Conservation (phyloP, 2,329 filamentous ascomycete genomes). For the Colletotrichum liaoningense region DNA sequence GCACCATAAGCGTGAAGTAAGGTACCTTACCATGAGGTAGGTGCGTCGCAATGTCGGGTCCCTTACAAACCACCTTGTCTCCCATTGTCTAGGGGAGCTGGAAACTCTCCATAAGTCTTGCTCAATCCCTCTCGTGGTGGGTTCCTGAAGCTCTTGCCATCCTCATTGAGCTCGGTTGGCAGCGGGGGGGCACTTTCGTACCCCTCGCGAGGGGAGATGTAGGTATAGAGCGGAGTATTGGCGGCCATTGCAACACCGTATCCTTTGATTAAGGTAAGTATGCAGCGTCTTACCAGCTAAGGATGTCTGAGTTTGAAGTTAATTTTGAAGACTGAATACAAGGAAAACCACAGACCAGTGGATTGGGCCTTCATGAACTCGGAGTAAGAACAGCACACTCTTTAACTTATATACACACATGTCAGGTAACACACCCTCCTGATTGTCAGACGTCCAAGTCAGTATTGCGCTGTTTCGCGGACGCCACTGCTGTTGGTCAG, state of each 20-base stretch:
- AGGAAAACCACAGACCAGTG: background rate
- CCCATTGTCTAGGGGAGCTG: conserved; percentile 74
- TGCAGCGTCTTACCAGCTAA: too few relatives aligned
- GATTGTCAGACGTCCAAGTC: background rate
- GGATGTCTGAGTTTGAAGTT: background rate
- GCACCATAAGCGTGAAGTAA: background rate
- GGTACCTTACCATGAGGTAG: background rate
- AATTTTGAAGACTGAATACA: background rate
- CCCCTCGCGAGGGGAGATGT: conserved; percentile 67
- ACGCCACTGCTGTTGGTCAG: background rate
- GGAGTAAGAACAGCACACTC: background rate
- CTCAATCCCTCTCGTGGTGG: conserved; percentile 70
- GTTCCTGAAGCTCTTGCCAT: conserved; percentile 84
- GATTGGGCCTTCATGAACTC: background rate
- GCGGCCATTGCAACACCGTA: conserved; percentile 10
- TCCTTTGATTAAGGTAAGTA: too few relatives aligned
- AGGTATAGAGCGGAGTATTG: conserved; percentile 56
- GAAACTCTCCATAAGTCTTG: conserved; percentile 77
- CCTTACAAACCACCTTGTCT: conserved; percentile 77
- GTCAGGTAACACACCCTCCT: background rate
- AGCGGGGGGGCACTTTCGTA: conserved; percentile 68
- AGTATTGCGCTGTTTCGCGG: background rate
- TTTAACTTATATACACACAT: background rate
- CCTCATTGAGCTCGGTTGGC: conserved; percentile 68
- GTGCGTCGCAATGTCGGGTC: background rate